These are phyloP conservation scores for Trichoderma virens DNA, from an alignment of 495 filamentous ascomycete genomes.

Conservation along the genomic window DNA sequence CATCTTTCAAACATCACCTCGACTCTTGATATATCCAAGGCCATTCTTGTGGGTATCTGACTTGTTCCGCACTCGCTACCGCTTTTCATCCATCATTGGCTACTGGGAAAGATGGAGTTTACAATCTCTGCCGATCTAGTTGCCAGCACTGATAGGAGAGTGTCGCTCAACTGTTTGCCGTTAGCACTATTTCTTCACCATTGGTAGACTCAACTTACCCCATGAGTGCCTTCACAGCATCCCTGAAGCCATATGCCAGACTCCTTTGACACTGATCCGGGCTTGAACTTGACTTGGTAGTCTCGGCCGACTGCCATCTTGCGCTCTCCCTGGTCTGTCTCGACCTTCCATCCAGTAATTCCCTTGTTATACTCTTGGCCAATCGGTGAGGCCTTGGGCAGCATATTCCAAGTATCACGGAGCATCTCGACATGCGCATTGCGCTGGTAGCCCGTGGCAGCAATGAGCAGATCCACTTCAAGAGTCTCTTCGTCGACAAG, in stretches of 20 bases:
- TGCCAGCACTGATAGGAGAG: constrained; percentile 68
- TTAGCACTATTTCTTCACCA: constrained; percentile 5
- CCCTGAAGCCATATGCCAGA: constrained; percentile 91
- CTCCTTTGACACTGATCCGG: constrained; percentile 54
- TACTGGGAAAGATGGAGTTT: constrained; percentile 58
- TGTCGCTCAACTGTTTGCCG: constrained; percentile 57
- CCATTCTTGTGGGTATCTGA: neutral
- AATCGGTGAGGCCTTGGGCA: constrained; percentile 37
- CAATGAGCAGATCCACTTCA: constrained; percentile 72
- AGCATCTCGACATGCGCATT: constrained; percentile 76
- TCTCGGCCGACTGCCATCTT: constrained; percentile 43
- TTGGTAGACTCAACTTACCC: constrained; percentile 47
- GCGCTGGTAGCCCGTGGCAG: constrained; percentile 80
- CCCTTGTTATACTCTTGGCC: neutral
- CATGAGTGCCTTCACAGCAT: constrained; percentile 87
- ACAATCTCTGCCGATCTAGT: constrained; percentile 72
- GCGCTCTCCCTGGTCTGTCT: constrained; percentile 20
- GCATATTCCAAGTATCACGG: constrained; percentile 50
- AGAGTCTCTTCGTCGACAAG: constrained; percentile 41
- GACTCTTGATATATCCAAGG: neutral
- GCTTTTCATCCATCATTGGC: neutral
- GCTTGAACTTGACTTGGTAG: constrained; percentile 65
- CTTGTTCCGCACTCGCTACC: neutral
- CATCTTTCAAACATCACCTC: neutral
- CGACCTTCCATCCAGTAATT: constrained; percentile 25